Evolutionary conservation across 768 basidiomycete genomes (phyloP), one percentile per base, ranked within the genome.

Genomic region (Leccinum disarticulatum): DNA sequence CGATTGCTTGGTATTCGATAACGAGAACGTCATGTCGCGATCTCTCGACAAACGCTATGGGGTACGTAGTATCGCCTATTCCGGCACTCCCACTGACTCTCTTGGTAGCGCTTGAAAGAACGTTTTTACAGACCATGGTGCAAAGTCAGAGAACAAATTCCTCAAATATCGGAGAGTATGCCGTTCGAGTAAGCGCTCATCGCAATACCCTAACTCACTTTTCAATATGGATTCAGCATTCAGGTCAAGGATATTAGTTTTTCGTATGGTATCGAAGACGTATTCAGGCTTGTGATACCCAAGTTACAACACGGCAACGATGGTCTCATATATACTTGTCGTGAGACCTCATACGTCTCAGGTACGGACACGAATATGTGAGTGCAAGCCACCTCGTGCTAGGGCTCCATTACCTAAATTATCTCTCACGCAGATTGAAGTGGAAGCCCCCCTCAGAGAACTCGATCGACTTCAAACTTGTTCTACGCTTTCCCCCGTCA

Each of bases 401-500:
- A 4, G 25, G 15, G 4, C 10, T 28, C 54, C 36, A 50, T 47
- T 52, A 19, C 17, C 31, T 41, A 65, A 54, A 57, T 36, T 35
- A 61, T 61, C 11, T 33, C 25, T 63, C 51, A 17, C 35, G 55
- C 43, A 98, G 96, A 63, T 74, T 99, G 69, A 99, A 99, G 75
- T 99, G 97, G 97, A 99, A 99, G 74, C 95, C 95, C 1, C 95
- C 97, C 0, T 91, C 90, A 2, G 96, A 98, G 70, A 99, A 99
- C 72, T 95, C 95, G 2, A 89, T 98, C 67, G 97, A 99, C 74
- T 98, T 99, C 80, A 93, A 94, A 73, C 87, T 98, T 30, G 83
- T 95, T 52, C 78, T 99, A n/a, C 88, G 93, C 33, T 99, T 98
- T 72, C 95, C 96, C 1, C 85, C 93, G 1, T 73, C 76, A 4